Percentiles rank a stretch among this genome's conserved stretches.
Conservation (phyloP, 371 early-diverging fungal species). For the Scutellospora calospora region DNA sequence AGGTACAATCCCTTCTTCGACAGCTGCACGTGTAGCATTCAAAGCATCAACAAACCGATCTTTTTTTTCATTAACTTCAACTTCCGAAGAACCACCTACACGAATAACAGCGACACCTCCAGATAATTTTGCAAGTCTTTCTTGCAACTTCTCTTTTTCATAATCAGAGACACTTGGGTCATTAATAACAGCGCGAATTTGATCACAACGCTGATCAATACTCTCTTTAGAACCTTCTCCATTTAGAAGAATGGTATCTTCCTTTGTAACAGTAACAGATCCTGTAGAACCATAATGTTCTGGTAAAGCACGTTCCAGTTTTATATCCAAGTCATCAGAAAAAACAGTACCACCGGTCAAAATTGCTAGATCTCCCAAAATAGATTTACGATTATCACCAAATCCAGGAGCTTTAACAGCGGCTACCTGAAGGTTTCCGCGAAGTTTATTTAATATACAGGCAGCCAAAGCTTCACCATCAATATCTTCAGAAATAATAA, state of each 20-base stretch:
- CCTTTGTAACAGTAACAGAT: slow-evolving; percentile 94
- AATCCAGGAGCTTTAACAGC: slow-evolving; percentile 99
- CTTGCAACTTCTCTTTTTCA: slow-evolving; percentile 98
- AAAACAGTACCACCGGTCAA: slow-evolving; percentile 95
- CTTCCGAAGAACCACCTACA: slow-evolving; percentile 97
- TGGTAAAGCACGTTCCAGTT: slow-evolving; percentile 93
- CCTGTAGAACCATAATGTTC: slow-evolving; percentile 91
- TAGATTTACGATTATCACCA: slow-evolving; percentile 99
- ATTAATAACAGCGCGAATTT: slow-evolving; percentile 91
- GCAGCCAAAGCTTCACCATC: slow-evolving; percentile 99
- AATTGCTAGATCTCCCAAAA: slow-evolving; percentile 95
- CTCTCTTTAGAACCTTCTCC: slow-evolving; percentile 85
- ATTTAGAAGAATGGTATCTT: slow-evolving; percentile 97
- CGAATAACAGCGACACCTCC: slow-evolving; percentile 99
- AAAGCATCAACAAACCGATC: slow-evolving; percentile 98
- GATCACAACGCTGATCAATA: slow-evolving; percentile 93
- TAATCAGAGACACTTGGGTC: slow-evolving; percentile 89
- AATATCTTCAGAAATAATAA: slow-evolving; percentile 97
- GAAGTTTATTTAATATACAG: slow-evolving; percentile 97
- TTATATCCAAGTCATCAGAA: slow-evolving; percentile 93
- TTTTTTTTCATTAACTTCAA: slow-evolving; percentile 99
- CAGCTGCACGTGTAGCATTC: slow-evolving; percentile 98
- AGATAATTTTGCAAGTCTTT: slow-evolving; percentile 96
- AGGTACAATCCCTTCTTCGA: slow-evolving; percentile 98
- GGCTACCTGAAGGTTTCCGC: slow-evolving; percentile 95